phyloP scores from a whole-genome alignment of 2,329 filamentous ascomycete species.

The Trichoderma breve region DNA sequence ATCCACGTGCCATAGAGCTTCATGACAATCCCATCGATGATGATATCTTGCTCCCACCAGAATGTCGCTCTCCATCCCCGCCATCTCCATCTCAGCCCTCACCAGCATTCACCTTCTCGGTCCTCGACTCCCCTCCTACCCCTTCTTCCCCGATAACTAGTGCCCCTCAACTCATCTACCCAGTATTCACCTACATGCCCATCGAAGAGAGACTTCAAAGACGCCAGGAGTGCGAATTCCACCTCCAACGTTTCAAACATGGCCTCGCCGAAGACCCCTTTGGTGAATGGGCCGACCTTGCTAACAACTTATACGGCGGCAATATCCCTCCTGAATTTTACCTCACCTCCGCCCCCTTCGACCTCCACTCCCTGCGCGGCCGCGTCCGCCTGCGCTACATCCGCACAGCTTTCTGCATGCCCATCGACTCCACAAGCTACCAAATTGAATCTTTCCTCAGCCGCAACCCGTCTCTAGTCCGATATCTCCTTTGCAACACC shows the following conservation, averaged over 20 bases:
- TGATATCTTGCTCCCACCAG: not conserved
- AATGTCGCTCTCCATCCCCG: not conserved
- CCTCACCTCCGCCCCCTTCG: not conserved
- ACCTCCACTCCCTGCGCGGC: not conserved
- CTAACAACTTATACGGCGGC: not conserved
- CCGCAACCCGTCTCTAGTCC: conserved; percentile 25
- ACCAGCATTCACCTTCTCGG: not conserved
- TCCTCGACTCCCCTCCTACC: not conserved
- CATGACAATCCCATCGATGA: not conserved
- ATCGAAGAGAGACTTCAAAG: not conserved
- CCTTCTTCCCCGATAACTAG: not conserved
- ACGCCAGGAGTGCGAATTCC: not conserved
- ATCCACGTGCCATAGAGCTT: not conserved
- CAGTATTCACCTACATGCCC: not conserved
- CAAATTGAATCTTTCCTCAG: conserved; percentile 23
- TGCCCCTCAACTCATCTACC: not conserved
- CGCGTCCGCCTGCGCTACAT: conserved; percentile 18
- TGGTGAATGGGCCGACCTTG: not conserved
- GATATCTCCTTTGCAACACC: conserved; percentile 20
- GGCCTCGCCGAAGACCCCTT: not conserved
- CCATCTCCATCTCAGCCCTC: not conserved
- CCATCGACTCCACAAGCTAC: not conserved
- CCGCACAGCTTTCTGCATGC: conserved; percentile 20
- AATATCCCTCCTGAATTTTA: not conserved
- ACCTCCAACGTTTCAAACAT: not conserved